Conservation (phyloP, 768 basidiomycete species). For the Vararia minispora region DNA sequence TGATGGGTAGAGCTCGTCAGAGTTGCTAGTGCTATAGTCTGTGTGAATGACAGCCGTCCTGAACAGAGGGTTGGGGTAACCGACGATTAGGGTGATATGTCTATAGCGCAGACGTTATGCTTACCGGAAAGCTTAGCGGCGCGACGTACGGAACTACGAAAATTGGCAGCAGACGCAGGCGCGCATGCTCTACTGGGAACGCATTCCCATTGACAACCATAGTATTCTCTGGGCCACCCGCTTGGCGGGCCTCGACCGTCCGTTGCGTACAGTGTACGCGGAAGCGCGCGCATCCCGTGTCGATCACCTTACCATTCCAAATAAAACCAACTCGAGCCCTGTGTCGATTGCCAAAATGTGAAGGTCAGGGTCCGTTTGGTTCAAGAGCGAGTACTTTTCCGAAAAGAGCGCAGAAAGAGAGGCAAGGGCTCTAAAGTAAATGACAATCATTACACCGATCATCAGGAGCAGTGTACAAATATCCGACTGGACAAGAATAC, state of each 20-base stretch:
- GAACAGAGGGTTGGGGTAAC: too few relatives aligned
- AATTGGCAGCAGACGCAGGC: conserved; percentile 34
- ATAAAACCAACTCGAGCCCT: too few relatives aligned
- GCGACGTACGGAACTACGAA: conserved; percentile 27
- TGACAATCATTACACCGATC: conserved; percentile 40
- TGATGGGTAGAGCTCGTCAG: too few relatives aligned
- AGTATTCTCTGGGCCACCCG: conserved; percentile 64
- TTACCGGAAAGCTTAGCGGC: too few relatives aligned
- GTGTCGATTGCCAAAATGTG: conserved; percentile 69
- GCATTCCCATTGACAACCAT: conserved; percentile 29
- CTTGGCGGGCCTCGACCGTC: conserved; percentile 39
- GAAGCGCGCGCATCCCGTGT: conserved; percentile 36
- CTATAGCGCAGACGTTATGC: too few relatives aligned
- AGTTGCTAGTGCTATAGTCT: too few relatives aligned
- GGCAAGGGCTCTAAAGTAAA: conserved; percentile 48
- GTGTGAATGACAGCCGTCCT: too few relatives aligned
- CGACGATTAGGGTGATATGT: too few relatives aligned
- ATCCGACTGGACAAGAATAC: conserved; percentile 40
- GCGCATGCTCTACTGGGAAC: conserved; percentile 50
- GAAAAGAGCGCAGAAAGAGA: conserved; percentile 51
- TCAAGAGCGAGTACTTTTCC: conserved; percentile 43
- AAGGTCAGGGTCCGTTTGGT: conserved; percentile 54
- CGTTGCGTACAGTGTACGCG: too few relatives aligned
- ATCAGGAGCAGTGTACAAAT: conserved; percentile 38
- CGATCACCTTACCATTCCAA: too few relatives aligned